A percentile compares a stretch with the other conserved stretches of the same genome.
Conservation (phyloP, 2,329 filamentous ascomycete species). For the Microcyclospora tardicrescens region DNA sequence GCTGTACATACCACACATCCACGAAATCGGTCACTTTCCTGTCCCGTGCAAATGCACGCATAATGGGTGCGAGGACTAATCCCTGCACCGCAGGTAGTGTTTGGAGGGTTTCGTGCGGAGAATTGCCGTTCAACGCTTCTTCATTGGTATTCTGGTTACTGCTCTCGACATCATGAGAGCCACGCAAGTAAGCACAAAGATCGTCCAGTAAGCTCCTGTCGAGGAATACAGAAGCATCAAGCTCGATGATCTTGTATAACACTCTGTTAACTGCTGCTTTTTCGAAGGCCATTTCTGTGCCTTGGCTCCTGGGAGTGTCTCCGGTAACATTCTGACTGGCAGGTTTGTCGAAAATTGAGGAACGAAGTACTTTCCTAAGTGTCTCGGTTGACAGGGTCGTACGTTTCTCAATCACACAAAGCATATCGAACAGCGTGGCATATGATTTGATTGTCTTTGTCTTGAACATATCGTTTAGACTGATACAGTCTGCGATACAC, state of each 20-base stretch:
- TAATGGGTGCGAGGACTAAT: conserved; percentile 10
- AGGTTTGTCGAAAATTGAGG: no score
- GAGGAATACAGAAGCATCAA: conserved; percentile 36
- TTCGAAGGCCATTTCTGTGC: neutral
- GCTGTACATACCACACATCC: conserved; percentile 17
- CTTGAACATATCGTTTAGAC: neutral
- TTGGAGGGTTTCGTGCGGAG: neutral
- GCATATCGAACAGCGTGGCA: conserved; percentile 13
- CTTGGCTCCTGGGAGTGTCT: neutral
- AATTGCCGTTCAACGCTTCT: neutral
- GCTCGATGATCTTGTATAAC: conserved; percentile 30
- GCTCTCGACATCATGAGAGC: neutral
- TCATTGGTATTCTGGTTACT: neutral
- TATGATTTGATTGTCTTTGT: conserved; percentile 15
- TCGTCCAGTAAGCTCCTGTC: conserved; percentile 4
- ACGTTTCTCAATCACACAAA: conserved; percentile 9
- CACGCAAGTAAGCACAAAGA: conserved; percentile 3
- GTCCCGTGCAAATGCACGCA: conserved; percentile 18
- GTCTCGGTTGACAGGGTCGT: conserved; percentile 8
- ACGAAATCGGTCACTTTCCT: conserved; percentile 17
- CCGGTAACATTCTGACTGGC: no score
- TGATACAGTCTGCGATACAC: conserved; percentile 23
- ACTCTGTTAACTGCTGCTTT: conserved; percentile 24
- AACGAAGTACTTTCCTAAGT: conserved; percentile 7
- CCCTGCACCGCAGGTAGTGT: no score